A percentile compares a stretch with the other conserved stretches of the same genome.
Conservation (phyloP, 1,284 basidiomycete species). For the Kwoniella shivajii region DNA sequence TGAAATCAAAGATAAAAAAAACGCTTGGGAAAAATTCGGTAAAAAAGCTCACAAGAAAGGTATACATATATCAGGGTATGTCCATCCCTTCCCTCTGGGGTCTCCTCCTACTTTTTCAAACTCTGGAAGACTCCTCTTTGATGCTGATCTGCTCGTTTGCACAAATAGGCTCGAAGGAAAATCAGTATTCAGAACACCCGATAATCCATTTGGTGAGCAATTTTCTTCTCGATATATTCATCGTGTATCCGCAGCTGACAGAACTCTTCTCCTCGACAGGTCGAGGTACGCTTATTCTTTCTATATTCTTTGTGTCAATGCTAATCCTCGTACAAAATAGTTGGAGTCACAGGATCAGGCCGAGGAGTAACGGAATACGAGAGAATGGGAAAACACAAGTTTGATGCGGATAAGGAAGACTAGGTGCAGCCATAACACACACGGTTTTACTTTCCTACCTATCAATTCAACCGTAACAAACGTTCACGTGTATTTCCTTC, state of each 20-base stretch:
- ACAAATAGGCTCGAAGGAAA: constrained; percentile 72
- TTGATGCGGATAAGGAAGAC: constrained; percentile 60
- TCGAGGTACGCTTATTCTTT: constrained; percentile 22
- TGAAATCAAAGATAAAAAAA: constrained; percentile 85
- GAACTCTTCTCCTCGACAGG: constrained; percentile 12
- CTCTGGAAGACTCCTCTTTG: no score
- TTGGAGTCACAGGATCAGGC: constrained; percentile 92
- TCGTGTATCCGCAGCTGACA: constrained; percentile 13
- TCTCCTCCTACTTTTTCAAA: constrained; percentile 1
- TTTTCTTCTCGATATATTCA: background rate
- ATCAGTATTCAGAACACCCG: constrained; percentile 95
- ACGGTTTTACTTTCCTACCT: background rate
- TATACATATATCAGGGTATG: constrained; percentile 73
- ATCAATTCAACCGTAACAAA: background rate
- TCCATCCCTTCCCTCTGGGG: background rate
- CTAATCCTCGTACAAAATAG: constrained; percentile 55
- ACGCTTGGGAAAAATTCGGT: constrained; percentile 95
- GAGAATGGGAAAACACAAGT: constrained; percentile 75
- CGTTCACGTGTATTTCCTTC: background rate
- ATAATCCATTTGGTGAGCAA: constrained; percentile 82
- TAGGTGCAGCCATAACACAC: constrained; percentile 9
- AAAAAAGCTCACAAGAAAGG: constrained; percentile 97
- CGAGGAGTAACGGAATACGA: constrained; percentile 86
- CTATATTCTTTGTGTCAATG: background rate
- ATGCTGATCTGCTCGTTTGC: background rate